Base-by-base conservation (phyloP, 108 stramenopile genomes). In the Stephanodiscus triporus region DNA sequence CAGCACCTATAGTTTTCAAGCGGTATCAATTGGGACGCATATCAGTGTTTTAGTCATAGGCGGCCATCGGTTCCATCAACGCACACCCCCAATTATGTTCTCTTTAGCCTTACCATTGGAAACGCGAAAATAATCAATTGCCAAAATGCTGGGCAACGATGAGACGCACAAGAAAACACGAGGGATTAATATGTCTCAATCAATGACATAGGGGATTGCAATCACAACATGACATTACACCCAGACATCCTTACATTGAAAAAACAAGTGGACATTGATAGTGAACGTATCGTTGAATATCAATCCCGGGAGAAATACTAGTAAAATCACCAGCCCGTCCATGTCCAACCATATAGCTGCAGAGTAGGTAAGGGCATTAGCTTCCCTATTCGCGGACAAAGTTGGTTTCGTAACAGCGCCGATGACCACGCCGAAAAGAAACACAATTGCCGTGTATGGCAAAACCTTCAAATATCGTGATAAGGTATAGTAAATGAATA, bases 101-200 rank as follows among this genome's bases (percentile, higher is more conserved):
- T 40, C 40, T 40, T 40, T 40, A 9, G 40, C 63, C 90, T 68
- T 42, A 90, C 89, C 85, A 90, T 80, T 2, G 97, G 97, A 72
- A 90, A 91, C 8, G 98, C 98, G 40, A 99, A 89, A 22, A 91
- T 73, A 5, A 96, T n/a, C 9, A 88, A 54, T 72, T 96, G 94
- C 29, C 54, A 17, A 29, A 93, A 53, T 8, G 75, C 51, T 23
- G 4, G 40, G 11, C 9, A 40, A 1, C 40, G 9, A 40, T 4
- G 9, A 40, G 40, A 40, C 9, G 1, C 1, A 11, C 8, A 9
- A 40, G 11, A 40, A 40, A 40, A 40, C 9, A 11, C 9, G 9
- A 40, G 40, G 40, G 11, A 9, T 40, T 1, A 40, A 40, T 11
- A 40, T 40, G 40, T 5, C 4, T 11, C 8, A 40, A 11, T 40